Conservation (phyloP, 805 yeast genomes). For the Hanseniaspora occidentalis region DNA sequence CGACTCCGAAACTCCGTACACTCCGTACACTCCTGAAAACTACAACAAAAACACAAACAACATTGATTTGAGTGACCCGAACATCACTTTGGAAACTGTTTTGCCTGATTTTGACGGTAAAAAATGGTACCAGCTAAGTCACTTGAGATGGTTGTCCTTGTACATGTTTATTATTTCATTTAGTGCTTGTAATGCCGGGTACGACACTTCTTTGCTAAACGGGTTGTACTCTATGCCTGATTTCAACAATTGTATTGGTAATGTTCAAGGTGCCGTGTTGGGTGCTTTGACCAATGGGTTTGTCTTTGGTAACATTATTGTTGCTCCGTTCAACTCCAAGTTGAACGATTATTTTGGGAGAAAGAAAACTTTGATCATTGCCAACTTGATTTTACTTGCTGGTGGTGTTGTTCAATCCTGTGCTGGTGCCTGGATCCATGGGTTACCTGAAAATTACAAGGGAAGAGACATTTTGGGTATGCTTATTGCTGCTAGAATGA, state of each 20-base stretch:
- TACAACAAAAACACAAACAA: not conserved
- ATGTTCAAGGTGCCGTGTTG: constrained; percentile 28
- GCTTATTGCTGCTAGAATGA: constrained; percentile 33
- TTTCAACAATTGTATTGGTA: constrained; percentile 30
- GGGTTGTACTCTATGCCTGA: constrained; percentile 33
- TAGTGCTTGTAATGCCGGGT: constrained; percentile 36
- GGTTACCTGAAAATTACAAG: constrained; percentile 26
- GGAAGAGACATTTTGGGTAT: constrained; percentile 26
- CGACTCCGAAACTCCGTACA: not conserved
- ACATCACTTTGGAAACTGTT: constrained; percentile 5
- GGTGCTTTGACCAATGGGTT: constrained; percentile 33
- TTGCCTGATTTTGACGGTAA: constrained; percentile 15
- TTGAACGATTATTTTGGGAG: constrained; percentile 31
- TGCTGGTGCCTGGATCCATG: constrained; percentile 17
- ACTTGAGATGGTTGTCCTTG: constrained; percentile 27
- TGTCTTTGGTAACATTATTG: constrained; percentile 28
- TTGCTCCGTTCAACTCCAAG: constrained; percentile 19
- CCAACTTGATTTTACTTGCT: constrained; percentile 14
- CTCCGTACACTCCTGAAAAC: not conserved
- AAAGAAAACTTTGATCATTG: constrained; percentile 20
- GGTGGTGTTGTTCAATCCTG: constrained; percentile 8
- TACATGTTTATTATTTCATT: constrained; percentile 30
- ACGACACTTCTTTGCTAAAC: constrained; percentile 37
- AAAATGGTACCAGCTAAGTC: constrained; percentile 27
- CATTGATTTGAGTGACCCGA: not conserved